Conservation (phyloP, 495 filamentous ascomycete species). For the Aspergillus asperescens region DNA sequence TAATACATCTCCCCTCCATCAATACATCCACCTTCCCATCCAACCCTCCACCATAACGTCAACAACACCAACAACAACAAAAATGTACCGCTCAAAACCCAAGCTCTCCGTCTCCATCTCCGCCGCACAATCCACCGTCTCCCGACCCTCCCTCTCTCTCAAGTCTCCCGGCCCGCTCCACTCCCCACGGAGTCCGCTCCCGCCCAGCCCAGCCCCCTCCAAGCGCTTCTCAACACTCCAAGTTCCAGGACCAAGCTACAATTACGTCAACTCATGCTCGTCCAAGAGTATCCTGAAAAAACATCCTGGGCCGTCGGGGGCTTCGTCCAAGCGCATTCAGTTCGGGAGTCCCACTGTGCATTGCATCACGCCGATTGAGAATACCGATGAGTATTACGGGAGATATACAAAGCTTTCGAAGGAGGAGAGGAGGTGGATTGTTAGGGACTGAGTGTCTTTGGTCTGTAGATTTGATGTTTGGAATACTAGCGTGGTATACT, state of each 20-base stretch:
- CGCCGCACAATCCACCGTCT: conserved; percentile 27
- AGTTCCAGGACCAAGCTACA: conserved; percentile 36
- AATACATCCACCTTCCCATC: background rate
- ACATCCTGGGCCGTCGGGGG: conserved; percentile 12
- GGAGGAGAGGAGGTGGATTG: conserved; percentile 47
- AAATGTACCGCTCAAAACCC: conserved; percentile 28
- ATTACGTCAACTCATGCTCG: conserved; percentile 44
- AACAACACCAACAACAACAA: background rate
- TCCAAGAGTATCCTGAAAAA: conserved; percentile 53
- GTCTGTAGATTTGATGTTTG: too few relatives aligned
- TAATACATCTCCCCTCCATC: background rate
- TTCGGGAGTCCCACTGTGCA: conserved; percentile 47
- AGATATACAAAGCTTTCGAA: conserved; percentile 45
- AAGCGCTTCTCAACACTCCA: conserved; percentile 42
- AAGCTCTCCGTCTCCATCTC: conserved; percentile 48
- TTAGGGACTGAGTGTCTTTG: conserved; percentile 29
- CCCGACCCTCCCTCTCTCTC: conserved; percentile 36
- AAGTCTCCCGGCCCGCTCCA: conserved; percentile 38
- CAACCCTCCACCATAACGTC: background rate
- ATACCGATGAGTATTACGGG: conserved; percentile 50
- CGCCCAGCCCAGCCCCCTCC: conserved; percentile 34
- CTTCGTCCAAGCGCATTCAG: conserved; percentile 30
- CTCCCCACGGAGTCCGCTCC: conserved; percentile 41
- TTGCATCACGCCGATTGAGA: conserved; percentile 50
- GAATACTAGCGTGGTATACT: background rate